phyloP scores from a whole-genome alignment of 192 early-diverging fungal genomes.

The Phycomyces nitens region DNA sequence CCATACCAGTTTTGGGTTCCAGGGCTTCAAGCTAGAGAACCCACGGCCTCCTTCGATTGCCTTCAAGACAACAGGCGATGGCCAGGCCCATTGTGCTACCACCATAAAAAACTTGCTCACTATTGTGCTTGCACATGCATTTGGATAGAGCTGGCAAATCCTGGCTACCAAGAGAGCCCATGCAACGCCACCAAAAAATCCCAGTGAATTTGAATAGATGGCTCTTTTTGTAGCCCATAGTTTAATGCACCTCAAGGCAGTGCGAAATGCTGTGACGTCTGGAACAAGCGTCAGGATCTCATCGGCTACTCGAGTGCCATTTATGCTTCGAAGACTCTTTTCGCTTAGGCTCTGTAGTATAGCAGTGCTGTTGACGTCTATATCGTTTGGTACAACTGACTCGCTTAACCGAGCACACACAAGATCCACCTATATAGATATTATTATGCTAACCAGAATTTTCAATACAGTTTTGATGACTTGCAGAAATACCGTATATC shows the following conservation, averaged over 20 bases:
- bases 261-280: slow-evolving; percentile 58
- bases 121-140: slow-evolving; percentile 55
- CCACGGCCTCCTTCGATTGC: slow-evolving; percentile 56
- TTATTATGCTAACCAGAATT: background rate
- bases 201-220: slow-evolving; percentile 70
- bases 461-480: slow-evolving; percentile 1
- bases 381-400: slow-evolving; percentile 69
- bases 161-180: slow-evolving; percentile 72
- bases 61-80: slow-evolving; percentile 61
- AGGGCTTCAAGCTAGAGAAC: slow-evolving; percentile 42
- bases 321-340: slow-evolving; percentile 76
- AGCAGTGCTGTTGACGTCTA: slow-evolving; percentile 76
- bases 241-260: slow-evolving; percentile 61
- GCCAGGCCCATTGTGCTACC: slow-evolving; percentile 61
- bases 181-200: slow-evolving; percentile 71
- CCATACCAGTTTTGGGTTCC: slow-evolving; percentile 46
- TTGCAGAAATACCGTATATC: slow-evolving; percentile 57
- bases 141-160: slow-evolving; percentile 69
- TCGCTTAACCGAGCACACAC: slow-evolving; percentile 75
- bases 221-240: slow-evolving; percentile 62
- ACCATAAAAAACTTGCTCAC: slow-evolving; percentile 66
- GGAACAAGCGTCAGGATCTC: slow-evolving; percentile 63
- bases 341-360: slow-evolving; percentile 78
- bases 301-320: slow-evolving; percentile 74
- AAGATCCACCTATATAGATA: slow-evolving; percentile 73